Evolutionary conservation across 768 basidiomycete species (phyloP).

Genomic region (Mycena olivaceomarginata): DNA sequence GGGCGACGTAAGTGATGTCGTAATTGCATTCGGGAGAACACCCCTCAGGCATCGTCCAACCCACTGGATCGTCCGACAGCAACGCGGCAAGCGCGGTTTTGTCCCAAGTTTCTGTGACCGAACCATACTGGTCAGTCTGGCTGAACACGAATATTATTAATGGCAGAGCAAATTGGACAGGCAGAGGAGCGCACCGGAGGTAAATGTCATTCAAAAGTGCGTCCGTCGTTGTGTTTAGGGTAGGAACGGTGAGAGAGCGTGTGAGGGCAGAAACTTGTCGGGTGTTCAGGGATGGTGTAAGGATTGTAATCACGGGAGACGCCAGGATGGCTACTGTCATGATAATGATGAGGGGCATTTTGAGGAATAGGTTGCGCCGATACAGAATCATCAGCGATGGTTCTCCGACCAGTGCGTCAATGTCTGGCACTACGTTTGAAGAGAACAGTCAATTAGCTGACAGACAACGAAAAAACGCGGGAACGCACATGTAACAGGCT

Average conservation of each 20-base stretch:
- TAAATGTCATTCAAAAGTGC: constrained; percentile 11
- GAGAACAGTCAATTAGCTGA: not conserved
- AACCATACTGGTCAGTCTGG: not conserved
- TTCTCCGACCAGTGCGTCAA: not conserved
- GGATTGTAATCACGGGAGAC: constrained; percentile 20
- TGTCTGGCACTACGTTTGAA: constrained; percentile 6
- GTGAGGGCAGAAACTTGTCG: not conserved
- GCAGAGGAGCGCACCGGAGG: constrained; percentile 3
- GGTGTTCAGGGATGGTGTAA: constrained; percentile 23
- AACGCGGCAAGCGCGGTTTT: constrained; percentile 18
- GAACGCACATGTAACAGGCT: not conserved
- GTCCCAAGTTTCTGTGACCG: constrained; percentile 15
- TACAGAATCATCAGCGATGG: not conserved
- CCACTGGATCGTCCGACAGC: constrained; percentile 4
- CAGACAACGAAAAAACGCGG: not conserved
- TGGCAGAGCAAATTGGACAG: not conserved
- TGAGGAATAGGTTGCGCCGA: not conserved
- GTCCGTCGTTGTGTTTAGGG: constrained; percentile 28
- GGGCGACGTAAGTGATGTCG: constrained; percentile 31
- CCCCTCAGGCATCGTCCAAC: constrained; percentile 35
- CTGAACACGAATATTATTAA: not conserved
- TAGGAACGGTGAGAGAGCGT: constrained; percentile 27
- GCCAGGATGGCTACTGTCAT: not conserved
- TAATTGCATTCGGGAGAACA: constrained; percentile 34
- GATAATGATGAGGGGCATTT: not conserved